Evolutionary conservation across 805 yeast genomes (phyloP).

Genomic region (Kuraishia capsulata): DNA sequence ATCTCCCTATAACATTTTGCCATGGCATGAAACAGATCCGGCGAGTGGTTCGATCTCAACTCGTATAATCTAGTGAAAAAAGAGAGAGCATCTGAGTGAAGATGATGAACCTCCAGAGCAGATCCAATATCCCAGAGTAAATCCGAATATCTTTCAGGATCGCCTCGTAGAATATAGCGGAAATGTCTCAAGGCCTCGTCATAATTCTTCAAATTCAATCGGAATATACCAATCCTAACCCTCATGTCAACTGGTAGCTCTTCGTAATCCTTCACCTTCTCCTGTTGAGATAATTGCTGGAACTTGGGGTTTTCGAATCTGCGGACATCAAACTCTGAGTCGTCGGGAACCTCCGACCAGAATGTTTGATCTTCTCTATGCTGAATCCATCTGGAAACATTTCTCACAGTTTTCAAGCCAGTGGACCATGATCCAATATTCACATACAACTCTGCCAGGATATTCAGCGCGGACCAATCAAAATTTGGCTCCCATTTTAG

Average conservation of each 20-base stretch:
- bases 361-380: slow-evolving; percentile 51
- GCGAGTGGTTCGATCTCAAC: slow-evolving; percentile 40
- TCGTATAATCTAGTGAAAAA: slow-evolving; percentile 50
- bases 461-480: slow-evolving; percentile 85
- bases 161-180: slow-evolving; percentile 40
- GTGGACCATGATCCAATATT: slow-evolving; percentile 53
- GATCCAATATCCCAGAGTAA: slow-evolving; percentile 70
- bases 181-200: slow-evolving; percentile 73
- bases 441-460: slow-evolving; percentile 71
- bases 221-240: slow-evolving; percentile 64
- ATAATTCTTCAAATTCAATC: slow-evolving; percentile 54
- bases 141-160: slow-evolving; percentile 56
- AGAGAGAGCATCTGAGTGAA: slow-evolving; percentile 67
- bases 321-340: slow-evolving; percentile 77
- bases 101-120: slow-evolving; percentile 58
- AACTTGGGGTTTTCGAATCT: slow-evolving; percentile 39
- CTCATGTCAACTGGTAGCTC: slow-evolving; percentile 81
- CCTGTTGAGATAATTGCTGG: slow-evolving; percentile 30
- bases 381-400: slow-evolving; percentile 78
- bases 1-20: slow-evolving; percentile 74
- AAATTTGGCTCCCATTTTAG: slow-evolving; percentile 37
- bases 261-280: slow-evolving; percentile 25
- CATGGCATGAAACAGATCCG: slow-evolving; percentile 47
- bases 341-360: slow-evolving; percentile 62
- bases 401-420: slow-evolving; percentile 58